Base-by-base conservation (phyloP, 306 rosid species). In the Clitoria ternatea region DNA sequence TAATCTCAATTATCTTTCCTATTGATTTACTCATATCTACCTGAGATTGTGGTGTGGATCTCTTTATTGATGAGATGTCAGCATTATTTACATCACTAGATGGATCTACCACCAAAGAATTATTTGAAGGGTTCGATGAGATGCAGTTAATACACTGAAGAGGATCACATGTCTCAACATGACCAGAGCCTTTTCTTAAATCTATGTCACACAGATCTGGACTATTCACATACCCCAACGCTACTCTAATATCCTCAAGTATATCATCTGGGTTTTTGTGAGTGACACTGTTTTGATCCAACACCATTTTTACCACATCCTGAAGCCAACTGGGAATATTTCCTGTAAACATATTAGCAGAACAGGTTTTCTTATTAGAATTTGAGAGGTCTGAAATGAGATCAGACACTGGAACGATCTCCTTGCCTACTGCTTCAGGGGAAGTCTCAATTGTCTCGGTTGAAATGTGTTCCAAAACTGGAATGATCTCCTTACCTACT, bases 1-100 rank as follows among this genome's bases (percentile, higher is more conserved):
- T 81, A 44, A 92, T 92, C 80, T 92, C 96, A 67, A 92, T 88
- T 81, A 92, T 64, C 81, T 85, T 92, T 53, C 82, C 77, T 13
- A 92, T 49, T 33, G 90, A 85, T 61, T 82, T 82, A 61, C 74
- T 78, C 56, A 69, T 55, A 74, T 81, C 88, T 36, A 79, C 56
- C 32, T 73, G 83, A 48, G 75, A 45, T 24, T 73, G 85, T 61
- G 72, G 48, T 56, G 66, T 70, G 49, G 60, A 75, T 74, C 44
- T 77, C 74, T 73, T 74, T 17, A 75, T 7, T 30, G 66, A 19
- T 36, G 78, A 30, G 52, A 48, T 33, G 36, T 69, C 86, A 55
- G 44, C 37, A 23, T 63, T 47, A 23, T 61, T 76, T 70, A 54
- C 71, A 59, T 80, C 77, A 60, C 32, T 3, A 37, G 77, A 52